Evolutionary conservation across 2,329 filamentous ascomycete species (phyloP).

Genomic region (Gaeumannomyces tritici): DNA sequence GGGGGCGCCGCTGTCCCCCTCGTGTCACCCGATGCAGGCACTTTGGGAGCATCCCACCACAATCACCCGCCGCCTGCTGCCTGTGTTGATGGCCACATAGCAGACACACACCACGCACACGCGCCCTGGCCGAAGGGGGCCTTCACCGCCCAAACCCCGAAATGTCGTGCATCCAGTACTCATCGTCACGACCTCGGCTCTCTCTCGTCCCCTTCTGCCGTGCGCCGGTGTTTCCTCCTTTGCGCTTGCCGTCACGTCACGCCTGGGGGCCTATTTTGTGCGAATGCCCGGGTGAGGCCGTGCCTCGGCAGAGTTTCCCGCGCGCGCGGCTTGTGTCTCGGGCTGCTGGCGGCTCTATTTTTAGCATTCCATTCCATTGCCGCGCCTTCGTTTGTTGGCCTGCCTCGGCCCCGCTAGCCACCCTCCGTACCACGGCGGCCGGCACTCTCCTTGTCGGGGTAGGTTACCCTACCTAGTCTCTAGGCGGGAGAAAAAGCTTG

Average conservation of each 20-base stretch:
- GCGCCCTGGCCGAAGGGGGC: too few relatives aligned
- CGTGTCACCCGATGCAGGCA: not conserved
- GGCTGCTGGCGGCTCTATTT: not conserved
- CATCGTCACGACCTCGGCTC: not conserved
- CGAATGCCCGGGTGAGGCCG: not conserved
- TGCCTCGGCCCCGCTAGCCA: too few relatives aligned
- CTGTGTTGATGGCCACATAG: not conserved
- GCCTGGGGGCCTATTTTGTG: not conserved
- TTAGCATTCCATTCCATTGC: not conserved
- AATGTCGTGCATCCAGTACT: not conserved
- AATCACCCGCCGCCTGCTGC: not conserved
- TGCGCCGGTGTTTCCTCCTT: not conserved
- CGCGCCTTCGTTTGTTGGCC: too few relatives aligned
- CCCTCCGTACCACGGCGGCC: too few relatives aligned
- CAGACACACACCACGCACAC: not conserved
- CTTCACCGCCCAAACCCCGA: not conserved
- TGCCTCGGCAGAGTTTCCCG: not conserved
- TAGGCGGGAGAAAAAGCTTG: not conserved
- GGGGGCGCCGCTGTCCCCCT: too few relatives aligned
- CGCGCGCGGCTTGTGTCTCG: not conserved
- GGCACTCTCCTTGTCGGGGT: too few relatives aligned
- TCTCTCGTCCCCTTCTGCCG: not conserved
- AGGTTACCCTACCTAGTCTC: too few relatives aligned
- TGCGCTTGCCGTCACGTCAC: too few relatives aligned
- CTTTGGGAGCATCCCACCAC: not conserved